Percentiles rank a stretch among this genome's conserved stretches.
Conservation (phyloP, 2,329 filamentous ascomycete species). For the Byssochlamys sp. region DNA sequence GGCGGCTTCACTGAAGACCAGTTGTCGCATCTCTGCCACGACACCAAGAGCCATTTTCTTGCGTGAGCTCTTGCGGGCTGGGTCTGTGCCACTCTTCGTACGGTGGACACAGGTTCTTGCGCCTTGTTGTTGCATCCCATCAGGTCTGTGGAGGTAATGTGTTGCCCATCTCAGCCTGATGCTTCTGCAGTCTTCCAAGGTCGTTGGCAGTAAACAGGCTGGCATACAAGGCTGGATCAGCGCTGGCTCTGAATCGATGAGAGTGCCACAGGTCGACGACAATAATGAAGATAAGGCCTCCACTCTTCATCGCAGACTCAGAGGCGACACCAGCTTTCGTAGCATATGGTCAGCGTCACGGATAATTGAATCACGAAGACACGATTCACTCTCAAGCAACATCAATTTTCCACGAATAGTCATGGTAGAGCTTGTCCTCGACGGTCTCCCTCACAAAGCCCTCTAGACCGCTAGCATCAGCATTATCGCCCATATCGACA, state of each 20-base stretch:
- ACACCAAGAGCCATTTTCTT: neutral
- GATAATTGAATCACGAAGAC: neutral
- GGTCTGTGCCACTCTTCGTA: neutral
- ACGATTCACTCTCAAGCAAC: constrained; percentile 15
- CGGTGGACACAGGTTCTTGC: neutral
- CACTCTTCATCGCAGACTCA: neutral
- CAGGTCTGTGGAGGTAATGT: neutral
- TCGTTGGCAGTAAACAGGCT: neutral
- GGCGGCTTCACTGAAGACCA: neutral
- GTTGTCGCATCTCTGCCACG: neutral
- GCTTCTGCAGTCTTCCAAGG: neutral
- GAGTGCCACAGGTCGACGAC: neutral
- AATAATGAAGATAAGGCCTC: neutral
- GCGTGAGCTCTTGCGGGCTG: neutral
- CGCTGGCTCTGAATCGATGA: neutral
- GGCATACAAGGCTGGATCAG: neutral
- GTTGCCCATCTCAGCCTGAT: neutral
- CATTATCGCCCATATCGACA: constrained; percentile 36
- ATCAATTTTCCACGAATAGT: constrained; percentile 31
- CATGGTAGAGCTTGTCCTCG: constrained; percentile 43
- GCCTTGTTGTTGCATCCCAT: neutral
- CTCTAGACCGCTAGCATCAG: constrained; percentile 38
- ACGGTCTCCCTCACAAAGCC: constrained; percentile 54
- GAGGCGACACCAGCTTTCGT: neutral
- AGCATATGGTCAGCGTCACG: neutral